phyloP scores from a whole-genome alignment of 345 rosid species.

The Citropsis articulata region DNA sequence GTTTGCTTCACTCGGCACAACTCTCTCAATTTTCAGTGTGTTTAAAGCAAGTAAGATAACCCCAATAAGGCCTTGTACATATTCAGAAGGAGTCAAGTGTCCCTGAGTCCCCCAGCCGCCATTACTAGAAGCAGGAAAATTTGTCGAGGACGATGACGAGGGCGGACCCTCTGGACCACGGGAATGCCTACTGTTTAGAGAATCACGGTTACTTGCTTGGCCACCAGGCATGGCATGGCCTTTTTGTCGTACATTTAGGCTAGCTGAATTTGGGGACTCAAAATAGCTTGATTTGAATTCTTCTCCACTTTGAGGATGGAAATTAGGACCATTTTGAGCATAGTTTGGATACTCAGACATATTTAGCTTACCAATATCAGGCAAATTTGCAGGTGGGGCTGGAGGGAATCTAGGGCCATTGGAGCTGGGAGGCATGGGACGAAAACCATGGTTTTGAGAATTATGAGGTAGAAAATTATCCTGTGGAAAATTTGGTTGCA shows the following conservation, averaged over 20 bases:
- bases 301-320: constrained; percentile 35
- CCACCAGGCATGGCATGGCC: constrained; percentile 21
- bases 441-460: constrained; percentile 38
- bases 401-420: constrained; percentile 37
- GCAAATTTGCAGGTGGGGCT: constrained; percentile 33
- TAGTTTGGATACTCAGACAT: constrained; percentile 36
- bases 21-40: constrained; percentile 65
- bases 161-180: constrained; percentile 30
- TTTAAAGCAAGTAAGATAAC: constrained; percentile 68
- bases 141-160: constrained; percentile 23
- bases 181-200: constrained; percentile 21
- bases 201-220: constrained; percentile 27
- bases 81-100: constrained; percentile 52
- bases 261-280: constrained; percentile 26
- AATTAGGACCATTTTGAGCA: constrained; percentile 36
- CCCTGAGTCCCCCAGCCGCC: constrained; percentile 57
- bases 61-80: constrained; percentile 80
- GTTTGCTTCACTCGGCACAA: constrained; percentile 72
- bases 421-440: constrained; percentile 39
- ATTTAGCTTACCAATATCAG: constrained; percentile 48
- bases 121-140: constrained; percentile 29
- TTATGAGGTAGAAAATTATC: constrained; percentile 32
- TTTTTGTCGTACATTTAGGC: constrained; percentile 29
- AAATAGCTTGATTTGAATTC: constrained; percentile 35
- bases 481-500: constrained; percentile 36